These are phyloP conservation scores for Flaveria floridana DNA, from an alignment of 140 eudicot genomes.

Conservation along the genomic window DNA sequence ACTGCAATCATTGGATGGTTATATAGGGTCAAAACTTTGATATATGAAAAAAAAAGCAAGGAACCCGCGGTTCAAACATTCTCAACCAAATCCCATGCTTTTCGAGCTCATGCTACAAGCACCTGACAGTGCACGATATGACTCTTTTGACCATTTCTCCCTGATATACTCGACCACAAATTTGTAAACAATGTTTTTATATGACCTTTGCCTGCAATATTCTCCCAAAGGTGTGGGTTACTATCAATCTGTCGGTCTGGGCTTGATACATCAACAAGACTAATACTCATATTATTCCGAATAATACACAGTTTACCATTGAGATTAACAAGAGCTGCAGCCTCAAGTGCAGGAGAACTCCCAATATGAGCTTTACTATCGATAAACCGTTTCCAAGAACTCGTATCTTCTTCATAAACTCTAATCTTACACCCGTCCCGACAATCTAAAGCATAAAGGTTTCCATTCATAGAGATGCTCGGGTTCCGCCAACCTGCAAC, in stretches of 20 bases:
- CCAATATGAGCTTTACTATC: slow-evolving; percentile 85
- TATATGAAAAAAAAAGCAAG: not conserved
- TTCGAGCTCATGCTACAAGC: slow-evolving; percentile 61
- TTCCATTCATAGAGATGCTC: slow-evolving; percentile 79
- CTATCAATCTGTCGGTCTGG: slow-evolving; percentile 62
- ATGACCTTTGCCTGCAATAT: slow-evolving; percentile 76
- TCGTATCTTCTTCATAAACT: slow-evolving; percentile 64
- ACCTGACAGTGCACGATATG: slow-evolving; percentile 93
- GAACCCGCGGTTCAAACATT: not conserved
- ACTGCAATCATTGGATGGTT: too few species aligned
- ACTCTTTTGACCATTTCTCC: slow-evolving; percentile 78
- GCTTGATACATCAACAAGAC: slow-evolving; percentile 77
- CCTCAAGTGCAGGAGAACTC: slow-evolving; percentile 76
- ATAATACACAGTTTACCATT: slow-evolving; percentile 87
- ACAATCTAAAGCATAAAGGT: slow-evolving; percentile 81
- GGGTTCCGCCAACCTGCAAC: slow-evolving; percentile 93
- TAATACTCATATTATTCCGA: slow-evolving; percentile 91
- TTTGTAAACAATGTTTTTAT: slow-evolving; percentile 70
- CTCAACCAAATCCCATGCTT: not conserved
- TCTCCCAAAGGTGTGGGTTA: slow-evolving; percentile 93
- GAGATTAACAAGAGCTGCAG: slow-evolving; percentile 86
- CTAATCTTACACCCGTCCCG: slow-evolving; percentile 86
- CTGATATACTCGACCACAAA: slow-evolving; percentile 84
- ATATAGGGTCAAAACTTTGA: too few species aligned
- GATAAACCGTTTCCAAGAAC: slow-evolving; percentile 70